Evolutionary conservation across 164 flowering plant genomes (phyloP).

Genomic region (Annona cherimola): DNA sequence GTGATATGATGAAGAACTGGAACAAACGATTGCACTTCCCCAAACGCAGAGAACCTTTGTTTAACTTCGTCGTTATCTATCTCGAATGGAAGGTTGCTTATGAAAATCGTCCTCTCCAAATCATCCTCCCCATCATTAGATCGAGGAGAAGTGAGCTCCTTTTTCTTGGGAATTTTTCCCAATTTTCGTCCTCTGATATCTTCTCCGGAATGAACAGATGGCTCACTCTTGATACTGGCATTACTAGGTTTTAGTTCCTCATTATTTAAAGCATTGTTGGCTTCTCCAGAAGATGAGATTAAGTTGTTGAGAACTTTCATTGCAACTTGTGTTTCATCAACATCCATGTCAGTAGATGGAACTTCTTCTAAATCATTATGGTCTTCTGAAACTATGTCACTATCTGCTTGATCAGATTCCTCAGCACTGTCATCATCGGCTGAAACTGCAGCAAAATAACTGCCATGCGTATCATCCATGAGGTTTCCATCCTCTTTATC

Average conservation of each 20-base stretch:
- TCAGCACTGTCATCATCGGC: constrained; percentile 24
- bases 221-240: not conserved
- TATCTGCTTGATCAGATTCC: constrained; percentile 14
- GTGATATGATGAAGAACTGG: constrained; percentile 86
- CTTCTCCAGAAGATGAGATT: constrained; percentile 39
- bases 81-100: constrained; percentile 87
- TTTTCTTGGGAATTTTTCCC: constrained; percentile 22
- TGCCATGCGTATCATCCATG: constrained; percentile 37
- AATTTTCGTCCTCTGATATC: constrained; percentile 15
- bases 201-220: constrained; percentile 20
- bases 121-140: constrained; percentile 41
- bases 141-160: constrained; percentile 16
- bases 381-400: constrained; percentile 25
- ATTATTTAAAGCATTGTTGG: constrained; percentile 13
- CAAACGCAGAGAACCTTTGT: constrained; percentile 71
- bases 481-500: constrained; percentile 25
- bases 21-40: constrained; percentile 69
- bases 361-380: constrained; percentile 22
- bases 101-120: constrained; percentile 60
- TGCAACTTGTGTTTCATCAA: constrained; percentile 64
- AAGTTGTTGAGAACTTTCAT: constrained; percentile 72
- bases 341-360: constrained; percentile 31
- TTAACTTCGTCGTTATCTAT: constrained; percentile 65
- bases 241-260: constrained; percentile 16
- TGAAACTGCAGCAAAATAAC: constrained; percentile 37